Conservation (phyloP, 1,284 basidiomycete genomes). For the Agroathelia rolfsii region DNA sequence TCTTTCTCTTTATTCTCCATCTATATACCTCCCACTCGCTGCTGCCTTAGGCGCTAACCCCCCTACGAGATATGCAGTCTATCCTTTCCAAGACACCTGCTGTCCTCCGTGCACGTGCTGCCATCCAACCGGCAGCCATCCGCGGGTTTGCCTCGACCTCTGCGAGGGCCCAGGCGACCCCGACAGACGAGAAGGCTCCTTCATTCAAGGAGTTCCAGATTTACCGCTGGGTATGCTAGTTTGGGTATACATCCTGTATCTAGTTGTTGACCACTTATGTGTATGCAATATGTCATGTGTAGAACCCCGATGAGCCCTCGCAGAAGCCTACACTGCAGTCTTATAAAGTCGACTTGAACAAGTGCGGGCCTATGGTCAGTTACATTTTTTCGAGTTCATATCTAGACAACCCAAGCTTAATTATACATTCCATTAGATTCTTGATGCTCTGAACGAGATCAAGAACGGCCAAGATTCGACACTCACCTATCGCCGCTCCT, state of each 20-base stretch:
- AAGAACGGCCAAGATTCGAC: slow-evolving; percentile 98
- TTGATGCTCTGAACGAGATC: slow-evolving; percentile 95
- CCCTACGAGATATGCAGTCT: too few relatives aligned
- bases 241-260: slow-evolving; percentile 37
- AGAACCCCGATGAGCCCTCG: slow-evolving; percentile 94
- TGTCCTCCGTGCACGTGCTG: too few relatives aligned
- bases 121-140: neutral
- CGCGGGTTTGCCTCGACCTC: slow-evolving; percentile 28
- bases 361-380: slow-evolving; percentile 91
- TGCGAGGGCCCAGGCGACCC: slow-evolving; percentile 26
- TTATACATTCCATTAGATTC: slow-evolving; percentile 37
- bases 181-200: slow-evolving; percentile 29
- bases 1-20: too few relatives aligned
- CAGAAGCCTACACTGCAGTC: slow-evolving; percentile 89
- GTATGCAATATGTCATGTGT: neutral
- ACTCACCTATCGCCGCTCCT: slow-evolving; percentile 92
- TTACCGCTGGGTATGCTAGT: slow-evolving; percentile 78
- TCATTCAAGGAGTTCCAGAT: slow-evolving; percentile 98
- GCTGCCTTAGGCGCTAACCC: too few relatives aligned
- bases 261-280: slow-evolving; percentile 1
- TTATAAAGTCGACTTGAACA: slow-evolving; percentile 89
- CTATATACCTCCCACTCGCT: too few relatives aligned
- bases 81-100: too few relatives aligned
- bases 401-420: too few relatives aligned
- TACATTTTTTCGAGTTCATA: slow-evolving; percentile 4